Conservation (phyloP, 2,329 filamentous ascomycete species). For the Monilinia fructicola region DNA sequence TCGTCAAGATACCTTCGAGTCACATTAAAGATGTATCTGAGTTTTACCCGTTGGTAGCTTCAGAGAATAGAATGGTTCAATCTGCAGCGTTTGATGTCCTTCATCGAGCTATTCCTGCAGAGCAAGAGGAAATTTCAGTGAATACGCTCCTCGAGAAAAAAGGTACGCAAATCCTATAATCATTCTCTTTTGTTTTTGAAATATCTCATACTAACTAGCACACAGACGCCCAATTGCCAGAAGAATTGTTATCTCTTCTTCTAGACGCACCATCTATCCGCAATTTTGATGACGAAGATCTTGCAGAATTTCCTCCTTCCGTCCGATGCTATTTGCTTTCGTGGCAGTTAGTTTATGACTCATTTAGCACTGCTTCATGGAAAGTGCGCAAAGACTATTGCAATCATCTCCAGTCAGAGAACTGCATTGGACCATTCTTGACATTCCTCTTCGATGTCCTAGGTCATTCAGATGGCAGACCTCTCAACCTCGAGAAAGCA, state of each 20-base stretch:
- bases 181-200: neutral
- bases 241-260: slow-evolving; percentile 81
- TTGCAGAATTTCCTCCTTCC: slow-evolving; percentile 66
- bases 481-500: slow-evolving; percentile 70
- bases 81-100: slow-evolving; percentile 78
- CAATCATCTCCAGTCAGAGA: slow-evolving; percentile 72
- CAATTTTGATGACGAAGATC: slow-evolving; percentile 62
- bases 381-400: slow-evolving; percentile 81
- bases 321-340: slow-evolving; percentile 81
- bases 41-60: slow-evolving; percentile 74
- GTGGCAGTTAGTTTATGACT: slow-evolving; percentile 88
- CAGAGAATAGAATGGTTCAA: slow-evolving; percentile 73
- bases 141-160: slow-evolving; percentile 72
- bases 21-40: slow-evolving; percentile 63
- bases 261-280: slow-evolving; percentile 73
- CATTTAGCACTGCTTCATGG: slow-evolving; percentile 74
- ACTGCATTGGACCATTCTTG: slow-evolving; percentile 67
- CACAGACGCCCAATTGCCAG: slow-evolving; percentile 67
- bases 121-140: slow-evolving; percentile 79
- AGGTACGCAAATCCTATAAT: slow-evolving; percentile 40
- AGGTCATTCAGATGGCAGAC: slow-evolving; percentile 71
- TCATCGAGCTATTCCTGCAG: slow-evolving; percentile 72
- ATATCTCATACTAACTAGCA: slow-evolving; percentile 25
- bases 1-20: slow-evolving; percentile 62
- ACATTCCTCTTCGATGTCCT: slow-evolving; percentile 83